Evolutionary conservation across 169 alveolate species (phyloP), one percentile per base, ranked within the genome.

Genomic region (Prorocentrum cordatum): DNA sequence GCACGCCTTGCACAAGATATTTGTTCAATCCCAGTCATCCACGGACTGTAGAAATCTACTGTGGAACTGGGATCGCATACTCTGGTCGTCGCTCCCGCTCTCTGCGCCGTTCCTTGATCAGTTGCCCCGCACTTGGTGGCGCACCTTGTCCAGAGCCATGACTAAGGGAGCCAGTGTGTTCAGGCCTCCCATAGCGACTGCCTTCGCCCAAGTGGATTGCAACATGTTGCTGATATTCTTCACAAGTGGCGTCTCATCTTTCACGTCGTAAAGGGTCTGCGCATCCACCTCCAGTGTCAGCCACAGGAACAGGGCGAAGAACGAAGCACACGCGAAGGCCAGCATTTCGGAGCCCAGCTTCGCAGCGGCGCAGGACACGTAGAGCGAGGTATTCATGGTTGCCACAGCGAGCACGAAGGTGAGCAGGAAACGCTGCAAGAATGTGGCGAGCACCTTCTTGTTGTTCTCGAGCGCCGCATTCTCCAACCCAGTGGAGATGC

Each of bases 161-260:
- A 77, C 26, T 20, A 59, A 20, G 7, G 87, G 87, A 5, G 59
- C 36, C 45, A 54, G 59, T 26, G 59, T 20, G n/a, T 77, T 77
- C 31, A 77, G 62, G 61, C 87, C 73, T 6, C 58, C 72, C 27
- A 77, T 47, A 6, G 38, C 59, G 31, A 77, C n/a, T 10, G 87
- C 87, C 42, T 77, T 77, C 87, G 59, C 38, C 87, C 87, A 77
- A 10, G 54, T 73, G 10, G 87, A 77, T 45, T 77, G 54, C 62
- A 59, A 32, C 24, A 77, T 77, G 14, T n/a, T n/a, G 42, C 24
- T 22, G 33, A 77, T 50, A n/a, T 26, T 77, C 18, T 77, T 64
- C 31, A 73, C 61, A n/a, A 77, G 0, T 22, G 36, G 31, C 2
- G n/a, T 26, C 6, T 45, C 58, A n/a, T n/a, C n/a, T n/a, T n/a